Percentiles rank a stretch among this genome's conserved stretches.
phyloP scores from a whole-genome alignment of 768 basidiomycete species.

The Serendipita vermifera region DNA sequence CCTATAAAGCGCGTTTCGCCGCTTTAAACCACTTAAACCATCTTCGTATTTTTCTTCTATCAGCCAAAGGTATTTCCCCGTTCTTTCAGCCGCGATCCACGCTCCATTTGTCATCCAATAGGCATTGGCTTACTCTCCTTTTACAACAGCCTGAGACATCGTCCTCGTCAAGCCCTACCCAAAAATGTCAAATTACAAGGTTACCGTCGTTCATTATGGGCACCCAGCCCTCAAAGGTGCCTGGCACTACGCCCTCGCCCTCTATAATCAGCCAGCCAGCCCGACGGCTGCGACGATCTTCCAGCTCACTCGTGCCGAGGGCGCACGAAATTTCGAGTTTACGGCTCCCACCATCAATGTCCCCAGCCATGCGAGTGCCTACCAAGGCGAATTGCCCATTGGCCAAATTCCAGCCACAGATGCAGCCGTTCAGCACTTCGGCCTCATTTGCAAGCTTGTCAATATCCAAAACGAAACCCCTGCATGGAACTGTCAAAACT shows the following conservation, averaged over 20 bases:
- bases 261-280: not conserved
- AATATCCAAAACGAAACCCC: not conserved
- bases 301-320: not conserved
- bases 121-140: no score
- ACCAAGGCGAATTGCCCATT: not conserved
- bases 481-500: not conserved
- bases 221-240: not conserved
- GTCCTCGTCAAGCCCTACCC: no score
- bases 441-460: not conserved
- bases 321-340: not conserved
- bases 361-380: not conserved
- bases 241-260: not conserved
- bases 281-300: not conserved
- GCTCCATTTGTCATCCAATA: no score
- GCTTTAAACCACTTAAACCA: no score
- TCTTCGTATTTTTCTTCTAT: no score
- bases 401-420: not conserved
- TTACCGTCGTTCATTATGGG: not conserved
- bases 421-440: not conserved
- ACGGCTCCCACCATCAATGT: not conserved
- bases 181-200: not conserved
- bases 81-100: no score
- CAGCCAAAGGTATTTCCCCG: no score
- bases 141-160: no score
- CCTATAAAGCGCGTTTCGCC: no score